Evolutionary conservation across 1,139 yeast species (phyloP), one percentile per base, ranked within the genome.

Genomic region (Taphrina sp.): DNA sequence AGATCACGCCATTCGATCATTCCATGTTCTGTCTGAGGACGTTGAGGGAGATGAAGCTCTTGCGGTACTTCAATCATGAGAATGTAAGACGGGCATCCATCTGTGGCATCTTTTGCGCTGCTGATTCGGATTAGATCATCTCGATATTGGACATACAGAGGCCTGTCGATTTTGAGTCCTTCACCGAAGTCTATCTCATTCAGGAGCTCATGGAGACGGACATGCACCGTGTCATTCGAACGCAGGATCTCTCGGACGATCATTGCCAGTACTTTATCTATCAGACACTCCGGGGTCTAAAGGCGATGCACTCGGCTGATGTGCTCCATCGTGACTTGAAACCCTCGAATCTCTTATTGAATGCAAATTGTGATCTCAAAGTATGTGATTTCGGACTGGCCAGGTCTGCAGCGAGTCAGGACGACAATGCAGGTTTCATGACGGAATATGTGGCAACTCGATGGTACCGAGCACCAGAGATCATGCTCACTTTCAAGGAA

Each of bases 191-290:
- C 28, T 92, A 92, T 71, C 74, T 92, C 56, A 85, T 92, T 61
- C 97, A 92, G 41, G 98, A 92, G 67, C 79, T 87, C 64, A 90
- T 92, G 96, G 96, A 92, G 67, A 87, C 96, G 0, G 98, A 92
- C 68, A 74, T 92, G 68, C 95, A 90, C 69, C 78, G 92, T 41
- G 96, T 92, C 35, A 89, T 92, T 60, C 78, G 88, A 52, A 83
- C 96, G 10, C 97, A 92, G 69, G 75, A 76, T 56, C 75, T 92
- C 61, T 79, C 86, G 43, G 96, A 92, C 69, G 96, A 89, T 67
- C 97, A 92, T 71, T 82, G 90, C 64, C 96, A 89, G 69, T 92
- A 90, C 70, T 88, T 92, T 70, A 80, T 85, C 53, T 92, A 92
- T 72, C 98, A 92, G 69, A 83, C 95, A 0, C 72, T 92, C 58